Percentiles rank a stretch among this genome's conserved stretches.
Evolutionary conservation across 768 basidiomycete species (phyloP).

Genomic region (Boletus rex-veris): DNA sequence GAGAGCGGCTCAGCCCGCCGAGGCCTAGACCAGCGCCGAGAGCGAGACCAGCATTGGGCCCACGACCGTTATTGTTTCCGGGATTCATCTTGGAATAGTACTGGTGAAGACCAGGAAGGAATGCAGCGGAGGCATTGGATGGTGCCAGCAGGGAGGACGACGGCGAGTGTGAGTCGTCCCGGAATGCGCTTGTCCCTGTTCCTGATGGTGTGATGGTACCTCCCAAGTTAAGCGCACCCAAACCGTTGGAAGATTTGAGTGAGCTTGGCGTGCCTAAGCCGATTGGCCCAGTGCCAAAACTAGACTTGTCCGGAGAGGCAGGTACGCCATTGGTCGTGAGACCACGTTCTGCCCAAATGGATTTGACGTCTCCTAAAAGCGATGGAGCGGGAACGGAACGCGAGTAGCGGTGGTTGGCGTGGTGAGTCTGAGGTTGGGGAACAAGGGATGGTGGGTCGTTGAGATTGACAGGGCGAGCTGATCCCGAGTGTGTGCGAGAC

Average conservation of each 20-base stretch:
- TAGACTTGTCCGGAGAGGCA: conserved; percentile 36
- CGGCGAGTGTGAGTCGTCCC: conserved; percentile 36
- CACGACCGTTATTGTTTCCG: conserved; percentile 27
- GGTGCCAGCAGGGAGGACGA: conserved; percentile 46
- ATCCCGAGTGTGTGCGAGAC: conserved; percentile 64
- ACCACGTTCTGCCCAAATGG: conserved; percentile 73
- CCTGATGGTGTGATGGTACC: conserved; percentile 6
- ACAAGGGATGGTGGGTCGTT: conserved; percentile 20
- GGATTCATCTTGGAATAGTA: conserved; percentile 57
- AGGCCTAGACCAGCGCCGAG: conserved; percentile 21
- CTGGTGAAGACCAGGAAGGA: conserved; percentile 68
- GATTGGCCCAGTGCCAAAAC: conserved; percentile 22
- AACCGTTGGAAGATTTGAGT: conserved; percentile 44
- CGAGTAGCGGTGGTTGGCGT: conserved; percentile 63
- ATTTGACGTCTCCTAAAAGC: conserved; percentile 69
- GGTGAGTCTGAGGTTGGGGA: conserved; percentile 21
- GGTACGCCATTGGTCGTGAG: conserved; percentile 30
- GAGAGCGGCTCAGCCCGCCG: conserved; percentile 29
- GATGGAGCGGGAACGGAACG: conserved; percentile 79
- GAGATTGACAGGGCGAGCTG: conserved; percentile 23
- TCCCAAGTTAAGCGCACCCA: conserved; percentile 26
- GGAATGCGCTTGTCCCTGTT: conserved; percentile 23
- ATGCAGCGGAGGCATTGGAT: conserved; percentile 79
- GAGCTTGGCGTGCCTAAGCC: conserved; percentile 49
- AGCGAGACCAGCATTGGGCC: conserved; percentile 18